Evolutionary conservation across 805 yeast species (phyloP).

Genomic region (Lipomyces lipofer): DNA sequence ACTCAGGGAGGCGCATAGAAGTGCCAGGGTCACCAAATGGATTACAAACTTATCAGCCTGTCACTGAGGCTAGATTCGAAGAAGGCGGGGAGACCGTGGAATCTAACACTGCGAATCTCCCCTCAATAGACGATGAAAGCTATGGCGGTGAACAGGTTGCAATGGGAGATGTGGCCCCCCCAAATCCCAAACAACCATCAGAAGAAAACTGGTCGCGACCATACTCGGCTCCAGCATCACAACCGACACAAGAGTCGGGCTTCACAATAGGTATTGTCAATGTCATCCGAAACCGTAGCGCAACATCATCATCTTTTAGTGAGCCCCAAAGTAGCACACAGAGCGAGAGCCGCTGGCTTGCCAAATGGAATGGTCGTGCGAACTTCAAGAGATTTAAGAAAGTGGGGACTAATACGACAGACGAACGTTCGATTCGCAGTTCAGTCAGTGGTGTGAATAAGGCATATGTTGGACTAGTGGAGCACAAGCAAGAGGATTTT

Average conservation of each 20-base stretch:
- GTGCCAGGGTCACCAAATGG: too few relatives aligned
- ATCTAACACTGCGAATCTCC: too few relatives aligned
- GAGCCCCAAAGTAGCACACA: too few relatives aligned
- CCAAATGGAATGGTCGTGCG: constrained; percentile 17
- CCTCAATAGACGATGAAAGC: too few relatives aligned
- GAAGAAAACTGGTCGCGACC: not conserved
- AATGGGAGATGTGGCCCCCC: too few relatives aligned
- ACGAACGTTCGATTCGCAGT: not conserved
- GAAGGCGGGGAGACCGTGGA: too few relatives aligned
- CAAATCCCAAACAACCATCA: not conserved
- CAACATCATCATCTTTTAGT: too few relatives aligned
- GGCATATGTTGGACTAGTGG: constrained; percentile 7
- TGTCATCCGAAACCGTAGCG: not conserved
- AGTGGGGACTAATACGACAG: not conserved
- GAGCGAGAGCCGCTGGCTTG: constrained; percentile 4
- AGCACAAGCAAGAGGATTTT: constrained; percentile 18
- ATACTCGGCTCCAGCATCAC: not conserved
- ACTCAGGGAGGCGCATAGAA: too few relatives aligned
- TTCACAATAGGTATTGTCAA: not conserved
- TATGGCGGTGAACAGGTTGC: too few relatives aligned
- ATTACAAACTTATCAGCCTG: too few relatives aligned
- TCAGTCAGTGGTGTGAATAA: not conserved
- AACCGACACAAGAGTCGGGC: not conserved
- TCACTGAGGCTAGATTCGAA: too few relatives aligned
- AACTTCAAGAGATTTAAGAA: constrained; percentile 21